Evolutionary conservation across 345 rosid genomes (phyloP).

Genomic region (Syzygium aromaticum): DNA sequence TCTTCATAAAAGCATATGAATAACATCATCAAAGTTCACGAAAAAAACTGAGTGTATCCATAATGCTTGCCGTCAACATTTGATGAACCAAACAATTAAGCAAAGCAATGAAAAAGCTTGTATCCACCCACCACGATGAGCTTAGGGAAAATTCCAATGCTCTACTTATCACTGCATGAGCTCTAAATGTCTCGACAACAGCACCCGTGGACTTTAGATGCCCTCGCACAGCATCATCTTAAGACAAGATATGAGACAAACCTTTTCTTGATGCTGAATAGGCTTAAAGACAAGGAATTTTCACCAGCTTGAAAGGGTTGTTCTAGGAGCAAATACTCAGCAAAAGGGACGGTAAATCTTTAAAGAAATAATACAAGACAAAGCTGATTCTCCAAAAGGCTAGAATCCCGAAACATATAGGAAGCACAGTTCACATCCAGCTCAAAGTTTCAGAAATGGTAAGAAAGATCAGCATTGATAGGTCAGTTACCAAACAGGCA

Average conservation of each 20-base stretch:
- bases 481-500: not conserved
- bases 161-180: not conserved
- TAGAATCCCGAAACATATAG: not conserved
- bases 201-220: not conserved
- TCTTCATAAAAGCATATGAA: not conserved
- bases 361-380: not conserved
- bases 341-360: not conserved
- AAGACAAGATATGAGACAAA: not conserved
- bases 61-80: not conserved
- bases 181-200: not conserved
- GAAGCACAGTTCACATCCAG: not conserved
- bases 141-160: not conserved
- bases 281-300: not conserved
- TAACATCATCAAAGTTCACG: not conserved
- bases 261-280: not conserved
- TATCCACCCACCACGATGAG: not conserved
- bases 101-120: not conserved
- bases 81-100: not conserved
- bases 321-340: not conserved
- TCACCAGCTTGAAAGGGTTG: not conserved
- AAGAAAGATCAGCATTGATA: not conserved
- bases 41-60: not conserved
- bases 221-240: not conserved
- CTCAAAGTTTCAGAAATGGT: not conserved
- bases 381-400: not conserved